Evolutionary conservation across 148 eudicot species (phyloP).

Genomic region (Camellia lanceoleosa): DNA sequence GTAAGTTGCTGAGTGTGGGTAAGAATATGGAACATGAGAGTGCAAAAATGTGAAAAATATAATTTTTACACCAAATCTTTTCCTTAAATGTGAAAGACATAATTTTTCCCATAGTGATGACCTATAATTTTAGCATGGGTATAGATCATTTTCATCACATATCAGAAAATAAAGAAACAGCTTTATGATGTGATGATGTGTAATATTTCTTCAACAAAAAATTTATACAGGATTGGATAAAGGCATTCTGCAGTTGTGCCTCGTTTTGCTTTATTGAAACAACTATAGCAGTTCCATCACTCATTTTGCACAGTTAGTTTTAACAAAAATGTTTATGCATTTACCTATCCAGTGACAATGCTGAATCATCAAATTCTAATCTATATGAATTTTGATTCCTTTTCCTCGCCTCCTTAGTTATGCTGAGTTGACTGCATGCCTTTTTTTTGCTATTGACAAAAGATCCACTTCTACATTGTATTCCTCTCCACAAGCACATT

Average conservation of each 20-base stretch:
- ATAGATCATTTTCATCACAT: not conserved
- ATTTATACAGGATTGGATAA: not conserved
- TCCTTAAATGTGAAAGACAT: not conserved
- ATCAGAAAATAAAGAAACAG: not conserved
- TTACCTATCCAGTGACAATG: constrained; percentile 11
- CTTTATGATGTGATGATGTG: not conserved
- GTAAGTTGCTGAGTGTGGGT: not conserved
- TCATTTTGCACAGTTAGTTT: constrained; percentile 11
- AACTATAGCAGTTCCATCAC: constrained; percentile 1
- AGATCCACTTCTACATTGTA: constrained; percentile 48
- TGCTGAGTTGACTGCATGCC: constrained; percentile 7
- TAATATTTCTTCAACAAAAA: not conserved
- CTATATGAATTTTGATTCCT: not conserved
- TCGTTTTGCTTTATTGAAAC: not conserved
- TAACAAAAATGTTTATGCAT: constrained; percentile 4
- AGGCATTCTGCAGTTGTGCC: not conserved
- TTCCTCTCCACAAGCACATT: constrained; percentile 74
- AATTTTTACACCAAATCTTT: not conserved
- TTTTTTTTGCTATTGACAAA: constrained; percentile 1
- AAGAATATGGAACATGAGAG: not conserved
- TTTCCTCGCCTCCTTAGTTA: not conserved
- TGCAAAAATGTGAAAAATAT: not conserved
- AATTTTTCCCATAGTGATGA: not conserved
- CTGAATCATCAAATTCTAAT: constrained; percentile 11
- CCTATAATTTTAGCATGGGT: not conserved